Evolutionary conservation across 257 asterid genomes (phyloP).

Genomic region (Perilla frutescens): DNA sequence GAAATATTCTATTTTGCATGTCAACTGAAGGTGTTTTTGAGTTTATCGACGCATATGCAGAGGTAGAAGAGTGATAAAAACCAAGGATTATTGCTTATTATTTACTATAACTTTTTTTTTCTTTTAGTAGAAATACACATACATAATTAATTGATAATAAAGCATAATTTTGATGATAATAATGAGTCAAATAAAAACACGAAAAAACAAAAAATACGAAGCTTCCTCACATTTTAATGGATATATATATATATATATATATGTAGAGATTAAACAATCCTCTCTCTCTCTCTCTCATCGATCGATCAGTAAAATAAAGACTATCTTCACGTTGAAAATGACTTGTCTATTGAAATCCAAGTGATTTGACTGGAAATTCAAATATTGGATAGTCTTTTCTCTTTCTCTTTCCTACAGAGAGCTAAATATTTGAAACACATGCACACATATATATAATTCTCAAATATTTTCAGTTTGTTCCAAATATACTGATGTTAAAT

Average conservation of each 20-base stretch:
- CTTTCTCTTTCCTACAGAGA: too few species aligned
- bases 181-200: background rate
- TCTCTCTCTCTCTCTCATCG: slow-evolving; percentile 14
- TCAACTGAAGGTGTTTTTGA: too few species aligned
- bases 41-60: too few species aligned
- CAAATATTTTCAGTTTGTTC: background rate
- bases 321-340: slow-evolving; percentile 26
- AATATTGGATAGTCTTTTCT: background rate
- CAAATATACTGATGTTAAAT: background rate
- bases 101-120: too few species aligned
- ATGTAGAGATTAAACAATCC: background rate
- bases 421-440: background rate
- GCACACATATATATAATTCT: background rate
- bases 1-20: background rate
- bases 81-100: too few species aligned
- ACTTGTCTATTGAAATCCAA: slow-evolving; percentile 33
- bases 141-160: too few species aligned
- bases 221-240: slow-evolving; percentile 16
- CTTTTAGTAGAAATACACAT: too few species aligned
- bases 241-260: too few species aligned
- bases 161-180: too few species aligned
- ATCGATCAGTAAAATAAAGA: too few species aligned
- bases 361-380: slow-evolving; percentile 32
- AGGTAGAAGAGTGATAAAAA: too few species aligned
- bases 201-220: slow-evolving; percentile 7